These are phyloP conservation scores for Leccinum griseonigrum DNA, from an alignment of 1,284 basidiomycete species.

Conservation along the genomic window DNA sequence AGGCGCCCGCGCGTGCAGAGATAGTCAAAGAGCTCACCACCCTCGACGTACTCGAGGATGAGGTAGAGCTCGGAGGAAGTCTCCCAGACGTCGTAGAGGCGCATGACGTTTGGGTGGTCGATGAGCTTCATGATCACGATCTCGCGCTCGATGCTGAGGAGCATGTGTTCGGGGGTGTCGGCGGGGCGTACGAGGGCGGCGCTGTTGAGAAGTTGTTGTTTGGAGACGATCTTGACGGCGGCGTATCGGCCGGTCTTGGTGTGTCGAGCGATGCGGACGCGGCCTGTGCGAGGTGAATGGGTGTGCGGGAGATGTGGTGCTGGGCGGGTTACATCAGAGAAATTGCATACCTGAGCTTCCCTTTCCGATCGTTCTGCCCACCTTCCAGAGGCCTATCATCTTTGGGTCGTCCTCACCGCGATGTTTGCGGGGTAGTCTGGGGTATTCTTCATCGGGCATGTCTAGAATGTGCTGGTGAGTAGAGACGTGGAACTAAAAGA, in stretches of 20 bases:
- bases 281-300: conserved; percentile 51
- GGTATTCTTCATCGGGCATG: conserved; percentile 30
- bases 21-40: conserved; percentile 96
- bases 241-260: conserved; percentile 86
- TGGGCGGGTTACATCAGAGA: neutral
- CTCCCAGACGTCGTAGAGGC: conserved; percentile 97
- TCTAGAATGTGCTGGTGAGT: neutral
- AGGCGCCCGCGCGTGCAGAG: conserved; percentile 86
- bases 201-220: conserved; percentile 68
- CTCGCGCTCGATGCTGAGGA: conserved; percentile 90
- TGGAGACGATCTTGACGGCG: conserved; percentile 96
- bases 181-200: conserved; percentile 58
- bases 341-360: conserved; percentile 73
- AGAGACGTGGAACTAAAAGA: neutral
- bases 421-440: conserved; percentile 33
- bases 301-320: neutral
- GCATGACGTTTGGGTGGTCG: conserved; percentile 94
- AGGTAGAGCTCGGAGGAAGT: conserved; percentile 88
- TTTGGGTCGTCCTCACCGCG: conserved; percentile 58
- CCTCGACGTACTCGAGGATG: conserved; percentile 96
- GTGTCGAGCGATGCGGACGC: conserved; percentile 90
- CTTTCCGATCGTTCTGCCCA: conserved; percentile 91
- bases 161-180: conserved; percentile 63
- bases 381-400: conserved; percentile 91
- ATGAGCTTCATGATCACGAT: conserved; percentile 99